Conservation (phyloP, 2,329 filamentous ascomycete genomes). For the Apiospora koreana region DNA sequence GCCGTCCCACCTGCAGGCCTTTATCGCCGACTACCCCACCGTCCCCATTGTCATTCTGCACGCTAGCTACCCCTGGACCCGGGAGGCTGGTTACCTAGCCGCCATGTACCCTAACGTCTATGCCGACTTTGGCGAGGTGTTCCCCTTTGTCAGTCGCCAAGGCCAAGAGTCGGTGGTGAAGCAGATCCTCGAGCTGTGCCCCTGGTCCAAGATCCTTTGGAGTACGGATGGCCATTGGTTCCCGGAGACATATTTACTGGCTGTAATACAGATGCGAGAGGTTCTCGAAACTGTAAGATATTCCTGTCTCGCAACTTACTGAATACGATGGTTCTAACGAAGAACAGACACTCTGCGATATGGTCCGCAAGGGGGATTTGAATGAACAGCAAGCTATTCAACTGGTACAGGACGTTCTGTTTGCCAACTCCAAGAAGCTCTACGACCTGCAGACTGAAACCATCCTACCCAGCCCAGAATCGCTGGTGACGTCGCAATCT, state of each 20-base stretch:
- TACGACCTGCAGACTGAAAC: slow-evolving; percentile 60
- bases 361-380: slow-evolving; percentile 65
- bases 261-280: slow-evolving; percentile 70
- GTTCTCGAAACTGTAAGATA: slow-evolving; percentile 63
- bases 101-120: slow-evolving; percentile 78
- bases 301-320: neutral
- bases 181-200: slow-evolving; percentile 74
- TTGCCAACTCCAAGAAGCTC: slow-evolving; percentile 74
- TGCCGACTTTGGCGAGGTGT: slow-evolving; percentile 81
- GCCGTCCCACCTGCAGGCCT: slow-evolving; percentile 71
- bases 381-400: slow-evolving; percentile 61
- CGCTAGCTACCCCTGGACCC: slow-evolving; percentile 78
- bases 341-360: slow-evolving; percentile 60
- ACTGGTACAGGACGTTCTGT: slow-evolving; percentile 68
- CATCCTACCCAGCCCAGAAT: slow-evolving; percentile 10
- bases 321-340: neutral
- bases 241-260: slow-evolving; percentile 75
- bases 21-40: slow-evolving; percentile 68
- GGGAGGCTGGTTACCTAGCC: slow-evolving; percentile 77
- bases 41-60: slow-evolving; percentile 80
- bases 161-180: slow-evolving; percentile 72
- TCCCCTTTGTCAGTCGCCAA: slow-evolving; percentile 74
- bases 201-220: slow-evolving; percentile 75
- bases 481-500: neutral
- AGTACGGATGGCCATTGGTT: slow-evolving; percentile 81